Percentiles rank a stretch among this genome's conserved stretches.
These are phyloP conservation scores for Davidsoniella virescens DNA, from an alignment of 2,329 filamentous ascomycete genomes.

Conservation along the genomic window DNA sequence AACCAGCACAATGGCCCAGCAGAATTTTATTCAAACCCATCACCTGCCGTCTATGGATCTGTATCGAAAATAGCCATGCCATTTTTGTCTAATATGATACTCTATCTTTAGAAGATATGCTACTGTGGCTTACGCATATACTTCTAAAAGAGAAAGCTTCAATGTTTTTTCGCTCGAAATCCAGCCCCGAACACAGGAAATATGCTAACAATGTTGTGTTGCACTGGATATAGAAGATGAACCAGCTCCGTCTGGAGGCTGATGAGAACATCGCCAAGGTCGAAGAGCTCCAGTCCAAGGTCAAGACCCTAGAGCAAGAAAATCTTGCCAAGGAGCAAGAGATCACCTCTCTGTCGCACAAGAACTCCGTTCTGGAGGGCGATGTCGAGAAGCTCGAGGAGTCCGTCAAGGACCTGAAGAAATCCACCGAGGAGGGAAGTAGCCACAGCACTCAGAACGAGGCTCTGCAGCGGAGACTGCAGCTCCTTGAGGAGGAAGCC, in stretches of 20 bases:
- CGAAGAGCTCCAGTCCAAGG: constrained; percentile 72
- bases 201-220: constrained; percentile 6
- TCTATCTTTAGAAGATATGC: too few species aligned
- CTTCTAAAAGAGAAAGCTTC: not conserved
- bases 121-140: too few species aligned
- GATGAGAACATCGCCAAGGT: constrained; percentile 69
- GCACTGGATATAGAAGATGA: constrained; percentile 60
- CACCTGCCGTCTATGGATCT: too few species aligned
- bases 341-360: constrained; percentile 90
- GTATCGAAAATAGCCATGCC: too few species aligned
- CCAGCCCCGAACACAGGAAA: not conserved
- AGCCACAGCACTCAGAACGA: constrained; percentile 81
- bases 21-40: too few species aligned
- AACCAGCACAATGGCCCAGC: too few species aligned
- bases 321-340: constrained; percentile 95
- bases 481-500: constrained; percentile 94
- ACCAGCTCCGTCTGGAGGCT: constrained; percentile 81
- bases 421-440: constrained; percentile 64
- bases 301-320: constrained; percentile 88
- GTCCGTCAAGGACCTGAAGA: constrained; percentile 74
- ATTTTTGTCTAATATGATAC: too few species aligned
- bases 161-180: not conserved
- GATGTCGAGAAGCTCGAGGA: constrained; percentile 89
- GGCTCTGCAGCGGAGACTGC: constrained; percentile 75
- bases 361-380: constrained; percentile 75